Conservation (phyloP, 768 basidiomycete genomes). For the Suillus cothurnatus region DNA sequence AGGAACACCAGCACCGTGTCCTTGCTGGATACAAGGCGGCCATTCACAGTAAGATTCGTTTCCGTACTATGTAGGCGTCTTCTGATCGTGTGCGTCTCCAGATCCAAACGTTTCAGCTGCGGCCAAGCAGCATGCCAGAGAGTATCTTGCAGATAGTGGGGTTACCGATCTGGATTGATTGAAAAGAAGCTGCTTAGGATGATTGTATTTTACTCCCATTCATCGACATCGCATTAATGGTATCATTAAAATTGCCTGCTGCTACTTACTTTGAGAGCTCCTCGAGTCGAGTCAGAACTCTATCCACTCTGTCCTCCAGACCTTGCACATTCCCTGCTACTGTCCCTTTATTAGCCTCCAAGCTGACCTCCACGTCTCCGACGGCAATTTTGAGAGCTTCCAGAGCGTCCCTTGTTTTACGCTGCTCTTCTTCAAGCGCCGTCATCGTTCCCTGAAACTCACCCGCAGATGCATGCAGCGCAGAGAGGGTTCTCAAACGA, state of each 20-base stretch:
- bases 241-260: slow-evolving; percentile 9
- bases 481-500: slow-evolving; percentile 81
- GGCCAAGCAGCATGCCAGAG: slow-evolving; percentile 50
- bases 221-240: neutral
- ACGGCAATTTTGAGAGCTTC: slow-evolving; percentile 72
- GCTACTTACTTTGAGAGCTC: slow-evolving; percentile 27
- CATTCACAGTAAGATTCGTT: slow-evolving; percentile 39
- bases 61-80: neutral
- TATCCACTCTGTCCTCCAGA: slow-evolving; percentile 61
- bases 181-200: neutral
- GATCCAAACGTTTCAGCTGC: slow-evolving; percentile 49
- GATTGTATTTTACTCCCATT: neutral
- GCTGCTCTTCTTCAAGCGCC: slow-evolving; percentile 73
- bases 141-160: slow-evolving; percentile 38
- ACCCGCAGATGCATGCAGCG: slow-evolving; percentile 80
- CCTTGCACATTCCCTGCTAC: slow-evolving; percentile 75
- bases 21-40: slow-evolving; percentile 61
- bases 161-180: slow-evolving; percentile 16
- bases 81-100: slow-evolving; percentile 20
- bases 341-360: slow-evolving; percentile 70
- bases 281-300: slow-evolving; percentile 46
- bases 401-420: slow-evolving; percentile 60
- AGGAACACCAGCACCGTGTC: slow-evolving; percentile 48
- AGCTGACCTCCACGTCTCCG: slow-evolving; percentile 69
- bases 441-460: slow-evolving; percentile 72